These are phyloP conservation scores for Lycium barbarum DNA, from an alignment of 257 asterid genomes.

Conservation along the genomic window DNA sequence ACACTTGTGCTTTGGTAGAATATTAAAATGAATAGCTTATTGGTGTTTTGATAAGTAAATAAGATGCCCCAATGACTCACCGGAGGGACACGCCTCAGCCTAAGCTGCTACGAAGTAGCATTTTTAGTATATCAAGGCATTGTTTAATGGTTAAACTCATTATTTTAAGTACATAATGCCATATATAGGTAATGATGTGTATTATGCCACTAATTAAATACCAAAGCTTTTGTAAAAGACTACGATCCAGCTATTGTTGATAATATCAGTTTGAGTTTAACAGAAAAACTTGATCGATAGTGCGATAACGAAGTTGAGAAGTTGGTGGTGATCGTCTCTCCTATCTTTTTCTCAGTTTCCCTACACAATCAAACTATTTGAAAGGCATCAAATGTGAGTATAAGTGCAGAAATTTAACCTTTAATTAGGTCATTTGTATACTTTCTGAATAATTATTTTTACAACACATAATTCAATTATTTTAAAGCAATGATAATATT, in stretches of 20 bases:
- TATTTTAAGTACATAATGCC: slow-evolving; percentile 43
- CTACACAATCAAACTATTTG: not conserved
- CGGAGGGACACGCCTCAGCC: slow-evolving; percentile 42
- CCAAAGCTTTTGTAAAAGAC: slow-evolving; percentile 29
- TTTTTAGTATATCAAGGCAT: slow-evolving; percentile 37
- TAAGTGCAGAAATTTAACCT: too few relatives aligned
- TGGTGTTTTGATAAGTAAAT: slow-evolving; percentile 43
- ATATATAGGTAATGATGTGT: slow-evolving; percentile 69
- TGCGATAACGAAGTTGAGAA: not conserved
- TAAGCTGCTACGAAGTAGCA: not conserved
- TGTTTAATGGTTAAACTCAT: slow-evolving; percentile 34
- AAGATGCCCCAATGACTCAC: slow-evolving; percentile 42
- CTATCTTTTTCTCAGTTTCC: not conserved
- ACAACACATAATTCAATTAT: too few relatives aligned
- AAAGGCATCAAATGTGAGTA: not conserved
- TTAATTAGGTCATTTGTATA: too few relatives aligned
- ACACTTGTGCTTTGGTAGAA: not conserved
- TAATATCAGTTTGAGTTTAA: not conserved
- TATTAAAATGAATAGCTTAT: slow-evolving; percentile 28
- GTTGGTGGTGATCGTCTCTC: not conserved
- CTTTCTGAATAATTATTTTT: too few relatives aligned
- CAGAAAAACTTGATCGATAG: slow-evolving; percentile 1
- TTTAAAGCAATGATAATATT: too few relatives aligned
- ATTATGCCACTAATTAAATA: slow-evolving; percentile 34
- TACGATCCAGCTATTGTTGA: slow-evolving; percentile 31